Evolutionary conservation across 768 basidiomycete genomes (phyloP).

Genomic region (Leccinellum albellum): DNA sequence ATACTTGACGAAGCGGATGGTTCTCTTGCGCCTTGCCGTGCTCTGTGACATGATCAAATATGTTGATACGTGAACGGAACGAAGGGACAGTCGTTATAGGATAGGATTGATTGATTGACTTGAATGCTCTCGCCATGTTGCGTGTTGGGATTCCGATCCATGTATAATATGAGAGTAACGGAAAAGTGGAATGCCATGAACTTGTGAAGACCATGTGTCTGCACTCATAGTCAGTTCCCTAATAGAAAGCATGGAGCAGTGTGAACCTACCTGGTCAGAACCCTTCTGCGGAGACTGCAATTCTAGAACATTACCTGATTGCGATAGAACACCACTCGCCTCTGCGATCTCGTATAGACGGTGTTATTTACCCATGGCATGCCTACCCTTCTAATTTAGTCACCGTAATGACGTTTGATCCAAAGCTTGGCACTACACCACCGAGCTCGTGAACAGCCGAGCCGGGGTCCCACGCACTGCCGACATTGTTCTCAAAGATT

Average conservation of each 20-base stretch:
- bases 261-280: not conserved
- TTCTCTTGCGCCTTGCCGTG: not conserved
- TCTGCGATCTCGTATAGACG: constrained; percentile 14
- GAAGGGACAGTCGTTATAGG: not conserved
- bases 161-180: constrained; percentile 5
- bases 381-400: constrained; percentile 1
- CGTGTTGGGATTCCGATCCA: constrained; percentile 1
- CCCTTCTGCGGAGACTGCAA: too few species aligned
- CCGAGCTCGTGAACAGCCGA: constrained; percentile 11
- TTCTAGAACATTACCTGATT: constrained; percentile 8
- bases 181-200: not conserved
- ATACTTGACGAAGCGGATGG: not conserved
- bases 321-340: constrained; percentile 19
- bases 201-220: not conserved
- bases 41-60: not conserved
- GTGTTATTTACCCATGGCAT: not conserved
- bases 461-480: constrained; percentile 21
- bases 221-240: not conserved
- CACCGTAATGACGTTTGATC: constrained; percentile 9
- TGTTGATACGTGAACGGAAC: not conserved
- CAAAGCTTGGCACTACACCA: constrained; percentile 1
- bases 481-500: constrained; percentile 6
- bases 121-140: not conserved
- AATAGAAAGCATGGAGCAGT: constrained; percentile 7
- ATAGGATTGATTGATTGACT: not conserved